Evolutionary conservation across 2,329 filamentous ascomycete species (phyloP), one percentile per base, ranked within the genome.

Genomic region (Nigrospora sphaerica): DNA sequence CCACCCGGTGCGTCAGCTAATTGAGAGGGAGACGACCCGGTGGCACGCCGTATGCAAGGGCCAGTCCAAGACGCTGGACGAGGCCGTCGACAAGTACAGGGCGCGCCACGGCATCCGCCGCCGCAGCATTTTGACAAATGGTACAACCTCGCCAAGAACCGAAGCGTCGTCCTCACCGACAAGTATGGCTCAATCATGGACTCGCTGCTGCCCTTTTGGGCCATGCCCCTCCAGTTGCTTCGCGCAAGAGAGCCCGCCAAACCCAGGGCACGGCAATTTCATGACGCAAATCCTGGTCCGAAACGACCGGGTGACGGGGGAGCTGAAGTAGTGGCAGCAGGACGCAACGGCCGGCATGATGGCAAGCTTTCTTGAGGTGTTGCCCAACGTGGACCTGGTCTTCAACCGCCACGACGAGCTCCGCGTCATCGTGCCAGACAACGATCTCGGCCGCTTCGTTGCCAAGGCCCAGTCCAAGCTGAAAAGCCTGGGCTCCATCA

Each of bases 341-440:
- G 78, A 92, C 49, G 88, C 91, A 6, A 90, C 86, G 0, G 68
- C 75, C 28, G 83, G 82, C 32, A 98, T 98, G 93, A 80, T 96
- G 69, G 71, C 79, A 51, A 73, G 78, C 3, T 96, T 96, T 55
- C 70, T 91, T 6, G 69, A 87, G 57, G 84, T 85, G 62, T 72
- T 98, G 44, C 93, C 93, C 1, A 88, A 95, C 62, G 95, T 98
- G 91, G 92, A 98, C 62, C 71, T 98, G 39, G 88, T 86, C 6
- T 97, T 98, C 72, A 98, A 98, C 66, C 78, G 88, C 40, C 90
- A 96, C 64, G 93, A 98, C 60, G 93, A 98, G 67, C 89, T 92
- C 14, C 80, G 93, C 35, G 89, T 98, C 1, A 77, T 95, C 3
- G 77, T 97, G 6, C 87, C 88, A 2, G 79, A 89, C 57, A 88